Percentiles rank a stretch among this genome's conserved stretches.
phyloP scores from a whole-genome alignment of 2,329 filamentous ascomycete species.

The Trichoderma atroviride region DNA sequence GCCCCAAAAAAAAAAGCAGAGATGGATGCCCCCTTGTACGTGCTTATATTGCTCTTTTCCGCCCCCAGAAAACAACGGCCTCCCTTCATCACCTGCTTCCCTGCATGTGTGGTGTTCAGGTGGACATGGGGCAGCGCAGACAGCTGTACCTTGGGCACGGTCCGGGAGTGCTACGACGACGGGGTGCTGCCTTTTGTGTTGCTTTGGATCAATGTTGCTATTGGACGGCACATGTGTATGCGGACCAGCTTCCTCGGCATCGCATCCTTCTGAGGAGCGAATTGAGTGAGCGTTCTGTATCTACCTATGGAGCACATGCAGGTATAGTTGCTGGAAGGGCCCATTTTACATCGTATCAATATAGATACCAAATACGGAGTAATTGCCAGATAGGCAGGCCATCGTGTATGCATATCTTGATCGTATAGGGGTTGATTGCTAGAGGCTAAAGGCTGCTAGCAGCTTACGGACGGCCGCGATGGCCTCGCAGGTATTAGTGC shows the following conservation, averaged over 20 bases:
- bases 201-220: background rate
- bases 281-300: background rate
- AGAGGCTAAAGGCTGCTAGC: background rate
- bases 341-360: background rate
- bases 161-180: background rate
- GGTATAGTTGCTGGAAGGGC: background rate
- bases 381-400: background rate
- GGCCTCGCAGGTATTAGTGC: background rate
- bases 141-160: background rate
- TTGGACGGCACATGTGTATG: background rate
- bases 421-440: background rate
- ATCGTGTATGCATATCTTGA: background rate
- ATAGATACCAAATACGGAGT: background rate
- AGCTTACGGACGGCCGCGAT: background rate
- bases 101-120: constrained; percentile 9
- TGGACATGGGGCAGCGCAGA: constrained; percentile 12
- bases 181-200: background rate
- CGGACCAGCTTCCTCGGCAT: background rate
- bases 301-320: background rate
- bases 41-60: constrained; percentile 14
- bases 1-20: background rate
- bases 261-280: background rate
- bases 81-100: constrained; percentile 20
- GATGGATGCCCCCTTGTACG: constrained; percentile 2
- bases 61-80: constrained; percentile 5